Evolutionary conservation across 306 rosid species (phyloP).

Genomic region (Astragalus glycyphyllos): DNA sequence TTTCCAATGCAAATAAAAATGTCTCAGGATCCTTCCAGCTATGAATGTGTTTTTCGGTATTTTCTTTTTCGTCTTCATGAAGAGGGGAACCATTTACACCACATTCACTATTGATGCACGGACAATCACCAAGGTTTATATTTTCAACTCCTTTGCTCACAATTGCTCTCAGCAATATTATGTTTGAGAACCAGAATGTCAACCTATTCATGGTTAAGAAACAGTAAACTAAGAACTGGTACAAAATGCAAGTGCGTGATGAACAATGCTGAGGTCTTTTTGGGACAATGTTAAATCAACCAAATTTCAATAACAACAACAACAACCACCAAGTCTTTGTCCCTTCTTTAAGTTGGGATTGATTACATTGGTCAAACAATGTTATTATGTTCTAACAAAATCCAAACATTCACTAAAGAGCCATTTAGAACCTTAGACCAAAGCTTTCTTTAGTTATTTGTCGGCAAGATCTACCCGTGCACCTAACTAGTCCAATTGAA

Average conservation of each 20-base stretch:
- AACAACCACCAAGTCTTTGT: neutral
- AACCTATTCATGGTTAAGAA: constrained; percentile 64
- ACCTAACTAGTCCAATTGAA: constrained; percentile 9
- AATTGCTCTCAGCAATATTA: constrained; percentile 73
- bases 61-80: constrained; percentile 47
- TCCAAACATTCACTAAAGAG: neutral
- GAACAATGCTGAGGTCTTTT: constrained; percentile 8
- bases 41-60: constrained; percentile 36
- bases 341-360: constrained; percentile 8
- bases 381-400: constrained; percentile 6
- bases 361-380: constrained; percentile 1
- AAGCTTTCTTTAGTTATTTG: constrained; percentile 11
- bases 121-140: constrained; percentile 39
- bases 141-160: constrained; percentile 56
- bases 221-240: constrained; percentile 13
- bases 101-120: constrained; percentile 36
- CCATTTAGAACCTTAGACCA: constrained; percentile 7
- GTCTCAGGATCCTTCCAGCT: constrained; percentile 66
- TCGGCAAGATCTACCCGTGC: constrained; percentile 16
- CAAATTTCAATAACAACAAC: constrained; percentile 18
- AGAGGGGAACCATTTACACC: constrained; percentile 31
- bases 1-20: constrained; percentile 68
- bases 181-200: constrained; percentile 91
- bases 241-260: neutral
- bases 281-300: constrained; percentile 18